Evolutionary conservation across 306 rosid genomes (phyloP).

Genomic region (Cucurbita maxima): DNA sequence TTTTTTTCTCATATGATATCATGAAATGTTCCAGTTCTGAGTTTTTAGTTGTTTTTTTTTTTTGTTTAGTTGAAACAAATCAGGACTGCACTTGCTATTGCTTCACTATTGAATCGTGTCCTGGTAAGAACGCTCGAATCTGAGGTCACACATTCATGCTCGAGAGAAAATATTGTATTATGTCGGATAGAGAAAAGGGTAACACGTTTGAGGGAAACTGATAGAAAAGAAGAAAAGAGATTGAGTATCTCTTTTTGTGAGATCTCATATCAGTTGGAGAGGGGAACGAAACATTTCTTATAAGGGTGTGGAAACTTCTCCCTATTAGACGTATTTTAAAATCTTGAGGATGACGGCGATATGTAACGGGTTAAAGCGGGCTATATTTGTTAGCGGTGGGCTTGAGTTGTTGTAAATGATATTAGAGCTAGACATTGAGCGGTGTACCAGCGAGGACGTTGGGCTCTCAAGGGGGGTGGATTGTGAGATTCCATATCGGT

Average conservation of each 20-base stretch:
- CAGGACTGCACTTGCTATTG: constrained; percentile 80
- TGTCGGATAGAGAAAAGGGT: neutral
- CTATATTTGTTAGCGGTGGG: no score
- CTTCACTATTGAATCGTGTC: constrained; percentile 74
- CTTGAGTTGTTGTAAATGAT: no score
- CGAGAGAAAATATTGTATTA: neutral
- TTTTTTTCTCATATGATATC: neutral
- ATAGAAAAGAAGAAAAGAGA: neutral
- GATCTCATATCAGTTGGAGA: no score
- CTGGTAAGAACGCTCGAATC: constrained; percentile 41
- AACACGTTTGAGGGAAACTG: neutral
- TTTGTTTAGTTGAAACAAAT: constrained; percentile 69
- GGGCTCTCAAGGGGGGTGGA: no score
- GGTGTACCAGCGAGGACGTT: no score
- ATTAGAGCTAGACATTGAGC: no score
- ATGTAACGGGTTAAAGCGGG: no score
- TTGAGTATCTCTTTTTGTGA: neutral
- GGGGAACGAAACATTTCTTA: no score
- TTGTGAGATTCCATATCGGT: no score
- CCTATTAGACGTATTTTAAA: no score
- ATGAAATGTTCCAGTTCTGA: neutral
- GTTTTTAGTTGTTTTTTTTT: neutral
- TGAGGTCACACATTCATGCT: neutral
- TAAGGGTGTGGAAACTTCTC: no score
- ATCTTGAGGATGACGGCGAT: no score